Percentiles rank a stretch among this genome's conserved stretches.
Conservation (phyloP, 75 land plant genomes). For the Larix kaempferi region DNA sequence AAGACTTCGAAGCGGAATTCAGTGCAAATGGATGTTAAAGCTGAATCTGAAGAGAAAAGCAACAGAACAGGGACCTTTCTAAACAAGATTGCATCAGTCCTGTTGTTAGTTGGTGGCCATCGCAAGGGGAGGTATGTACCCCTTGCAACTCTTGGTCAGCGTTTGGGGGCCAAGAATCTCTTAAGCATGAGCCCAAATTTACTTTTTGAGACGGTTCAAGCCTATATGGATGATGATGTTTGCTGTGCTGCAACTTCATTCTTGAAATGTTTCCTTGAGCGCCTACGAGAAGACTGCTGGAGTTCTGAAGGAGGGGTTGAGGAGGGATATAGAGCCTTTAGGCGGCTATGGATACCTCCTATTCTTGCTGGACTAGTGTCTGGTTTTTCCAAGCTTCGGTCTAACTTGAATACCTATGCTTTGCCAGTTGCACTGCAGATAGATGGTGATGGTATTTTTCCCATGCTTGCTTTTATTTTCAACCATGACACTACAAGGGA, state of each 20-base stretch:
- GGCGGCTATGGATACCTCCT: slow-evolving; percentile 81
- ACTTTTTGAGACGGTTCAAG: slow-evolving; percentile 66
- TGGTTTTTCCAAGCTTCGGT: slow-evolving; percentile 75
- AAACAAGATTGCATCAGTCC: slow-evolving; percentile 49
- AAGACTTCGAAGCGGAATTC: background rate
- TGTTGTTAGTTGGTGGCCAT: slow-evolving; percentile 66
- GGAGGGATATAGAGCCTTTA: slow-evolving; percentile 55
- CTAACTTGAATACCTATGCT: slow-evolving; percentile 89
- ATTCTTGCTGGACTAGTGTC: slow-evolving; percentile 76
- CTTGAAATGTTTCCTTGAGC: slow-evolving; percentile 88
- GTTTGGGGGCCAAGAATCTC: slow-evolving; percentile 76
- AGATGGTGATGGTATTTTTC: slow-evolving; percentile 83
- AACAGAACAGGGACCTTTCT: slow-evolving; percentile 37
- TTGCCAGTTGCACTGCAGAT: slow-evolving; percentile 71
- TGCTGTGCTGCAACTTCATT: slow-evolving; percentile 96
- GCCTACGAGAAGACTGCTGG: slow-evolving; percentile 93
- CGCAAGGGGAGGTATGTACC: slow-evolving; percentile 98
- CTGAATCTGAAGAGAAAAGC: slow-evolving; percentile 16
- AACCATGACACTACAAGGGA: slow-evolving; percentile 25
- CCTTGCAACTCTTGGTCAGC: slow-evolving; percentile 71
- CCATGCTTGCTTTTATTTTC: slow-evolving; percentile 73
- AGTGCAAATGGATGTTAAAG: background rate
- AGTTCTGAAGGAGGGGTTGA: slow-evolving; percentile 66
- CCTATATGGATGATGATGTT: slow-evolving; percentile 94
- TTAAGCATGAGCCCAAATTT: slow-evolving; percentile 62